Evolutionary conservation across 2,329 filamentous ascomycete genomes (phyloP), one percentile per base, ranked within the genome.

Genomic region (Aspergillus ibericus): DNA sequence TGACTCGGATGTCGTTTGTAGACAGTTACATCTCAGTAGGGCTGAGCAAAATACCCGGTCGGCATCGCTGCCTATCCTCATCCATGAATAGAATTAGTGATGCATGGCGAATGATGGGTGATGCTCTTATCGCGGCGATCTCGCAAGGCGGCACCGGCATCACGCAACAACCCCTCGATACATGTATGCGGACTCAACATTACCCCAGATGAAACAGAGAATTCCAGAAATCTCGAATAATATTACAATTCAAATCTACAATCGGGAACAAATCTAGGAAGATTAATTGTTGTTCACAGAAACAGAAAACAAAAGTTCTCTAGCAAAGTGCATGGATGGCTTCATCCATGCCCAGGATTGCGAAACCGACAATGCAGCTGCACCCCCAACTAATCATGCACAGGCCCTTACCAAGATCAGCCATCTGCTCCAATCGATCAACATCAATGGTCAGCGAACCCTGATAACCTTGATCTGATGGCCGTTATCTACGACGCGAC

Each of bases 1-100:
- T 63, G 56, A 72, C 70, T 20, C 10, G 12, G n/a, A 16, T 16
- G 27, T 29, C 44, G 9, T 2, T 15, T 48, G 8, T 47, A 47
- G 44, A n/a, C n/a, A n/a, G n/a, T n/a, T n/a, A n/a, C n/a, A n/a
- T n/a, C n/a, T n/a, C n/a, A n/a, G n/a, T 25, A 25, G 22, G 22
- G 22, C 22, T 25, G 22, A 25, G 40, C n/a, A 15, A 36, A 10
- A 10, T 9, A 32, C 3, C 29, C 29, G 8, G 29, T 32, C 29
- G 29, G 29, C 29, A 32, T 32, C 12, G 29, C 29, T 32, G 22
- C 22, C 22, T 25, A 5, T 25, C n/a, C n/a, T n/a, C n/a, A n/a
- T n/a, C n/a, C n/a, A n/a, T n/a, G n/a, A n/a, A n/a, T n/a, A n/a
- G n/a, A n/a, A n/a, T n/a, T n/a, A n/a, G n/a, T n/a, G n/a, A 42